These are phyloP conservation scores for Teratosphaeria viscida DNA, from an alignment of 2,329 filamentous ascomycete species.

Conservation along the genomic window DNA sequence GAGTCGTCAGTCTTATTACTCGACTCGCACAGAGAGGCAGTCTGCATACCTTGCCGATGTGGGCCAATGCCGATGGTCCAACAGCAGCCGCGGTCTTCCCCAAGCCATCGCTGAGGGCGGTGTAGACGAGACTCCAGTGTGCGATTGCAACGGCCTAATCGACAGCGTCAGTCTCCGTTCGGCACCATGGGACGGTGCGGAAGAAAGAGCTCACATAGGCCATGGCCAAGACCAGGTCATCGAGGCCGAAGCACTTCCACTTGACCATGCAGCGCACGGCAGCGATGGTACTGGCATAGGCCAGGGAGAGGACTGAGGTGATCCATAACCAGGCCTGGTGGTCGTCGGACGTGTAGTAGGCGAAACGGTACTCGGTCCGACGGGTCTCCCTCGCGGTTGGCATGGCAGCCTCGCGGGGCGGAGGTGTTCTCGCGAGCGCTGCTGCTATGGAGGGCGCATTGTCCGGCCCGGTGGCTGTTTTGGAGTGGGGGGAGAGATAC, in stretches of 20 bases:
- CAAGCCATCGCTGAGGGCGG: neutral
- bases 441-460: no score
- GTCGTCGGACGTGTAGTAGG: constrained; percentile 1
- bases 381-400: no score
- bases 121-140: neutral
- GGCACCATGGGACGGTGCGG: neutral
- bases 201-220: constrained; percentile 1
- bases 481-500: no score
- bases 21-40: no score
- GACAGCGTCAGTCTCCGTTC: neutral
- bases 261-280: constrained; percentile 7
- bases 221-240: constrained; percentile 8
- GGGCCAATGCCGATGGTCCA: no score
- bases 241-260: constrained; percentile 7
- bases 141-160: neutral
- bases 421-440: no score
- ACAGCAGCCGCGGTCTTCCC: neutral
- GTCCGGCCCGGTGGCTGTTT: no score
- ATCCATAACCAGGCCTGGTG: constrained; percentile 13
- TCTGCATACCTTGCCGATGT: no score
- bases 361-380: neutral
- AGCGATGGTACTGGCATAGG: constrained; percentile 5
- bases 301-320: constrained; percentile 4
- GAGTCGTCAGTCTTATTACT: no score
- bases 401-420: no score